phyloP scores from a whole-genome alignment of 2,329 filamentous ascomycete species.

The Colletotrichum sojae region DNA sequence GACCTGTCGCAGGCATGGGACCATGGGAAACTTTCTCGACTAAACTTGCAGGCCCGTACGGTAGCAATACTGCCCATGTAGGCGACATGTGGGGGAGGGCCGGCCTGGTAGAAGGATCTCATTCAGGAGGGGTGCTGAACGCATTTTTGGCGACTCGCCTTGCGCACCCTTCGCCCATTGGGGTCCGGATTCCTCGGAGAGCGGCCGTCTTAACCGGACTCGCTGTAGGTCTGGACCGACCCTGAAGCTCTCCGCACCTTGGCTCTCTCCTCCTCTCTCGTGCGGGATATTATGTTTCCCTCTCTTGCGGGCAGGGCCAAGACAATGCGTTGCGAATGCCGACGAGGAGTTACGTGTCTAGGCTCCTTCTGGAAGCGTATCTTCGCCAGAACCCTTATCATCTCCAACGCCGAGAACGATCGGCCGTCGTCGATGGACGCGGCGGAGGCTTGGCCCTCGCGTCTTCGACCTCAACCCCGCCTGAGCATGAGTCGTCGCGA shows the following conservation, averaged over 20 bases:
- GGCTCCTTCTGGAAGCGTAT: conserved; percentile 18
- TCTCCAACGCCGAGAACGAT: conserved; percentile 26
- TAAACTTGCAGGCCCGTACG: conserved; percentile 13
- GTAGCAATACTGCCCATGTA: no score
- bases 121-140: conserved; percentile 15
- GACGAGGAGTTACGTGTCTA: conserved; percentile 20
- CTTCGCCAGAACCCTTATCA: not conserved
- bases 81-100: conserved; percentile 15
- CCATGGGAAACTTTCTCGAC: not conserved
- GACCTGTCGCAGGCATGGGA: not conserved
- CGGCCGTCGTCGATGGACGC: conserved; percentile 10
- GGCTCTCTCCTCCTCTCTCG: conserved; percentile 1
- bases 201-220: conserved; percentile 4
- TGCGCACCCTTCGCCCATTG: not conserved
- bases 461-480: conserved; percentile 21
- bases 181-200: not conserved
- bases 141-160: conserved; percentile 26
- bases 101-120: conserved; percentile 1
- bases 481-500: conserved; percentile 14
- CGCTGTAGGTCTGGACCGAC: conserved; percentile 17
- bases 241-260: conserved; percentile 11
- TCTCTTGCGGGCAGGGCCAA: conserved; percentile 10
- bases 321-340: conserved; percentile 22
- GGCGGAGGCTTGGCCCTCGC: conserved; percentile 22
- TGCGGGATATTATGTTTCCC: not conserved